phyloP scores from a whole-genome alignment of 441 rosid species.

The Populus hybrid region DNA sequence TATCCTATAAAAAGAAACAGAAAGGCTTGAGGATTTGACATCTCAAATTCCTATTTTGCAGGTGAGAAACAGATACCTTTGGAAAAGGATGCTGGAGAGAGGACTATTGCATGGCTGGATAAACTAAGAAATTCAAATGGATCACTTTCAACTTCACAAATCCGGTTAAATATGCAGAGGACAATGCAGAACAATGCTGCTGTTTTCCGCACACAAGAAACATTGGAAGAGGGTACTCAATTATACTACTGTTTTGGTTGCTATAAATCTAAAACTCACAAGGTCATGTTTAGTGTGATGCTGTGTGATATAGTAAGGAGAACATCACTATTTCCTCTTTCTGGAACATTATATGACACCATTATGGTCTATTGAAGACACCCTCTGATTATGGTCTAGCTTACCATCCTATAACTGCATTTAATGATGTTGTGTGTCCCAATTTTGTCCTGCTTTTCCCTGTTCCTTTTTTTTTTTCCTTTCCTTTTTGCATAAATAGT shows the following conservation, averaged over 20 bases:
- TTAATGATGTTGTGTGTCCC: not conserved
- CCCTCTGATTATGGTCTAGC: not conserved
- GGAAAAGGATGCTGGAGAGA: slow-evolving; percentile 83
- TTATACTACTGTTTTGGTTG: not conserved
- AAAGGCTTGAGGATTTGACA: not conserved
- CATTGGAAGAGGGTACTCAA: slow-evolving; percentile 77
- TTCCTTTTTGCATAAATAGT: not conserved
- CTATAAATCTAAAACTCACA: not conserved
- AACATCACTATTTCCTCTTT: not conserved
- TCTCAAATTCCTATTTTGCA: slow-evolving; percentile 24
- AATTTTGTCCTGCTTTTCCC: not conserved
- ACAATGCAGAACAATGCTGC: slow-evolving; percentile 97
- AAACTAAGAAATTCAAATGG: slow-evolving; percentile 85
- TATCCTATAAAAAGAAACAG: not conserved
- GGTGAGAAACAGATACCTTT: slow-evolving; percentile 88
- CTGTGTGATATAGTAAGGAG: not conserved
- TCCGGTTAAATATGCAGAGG: slow-evolving; percentile 92
- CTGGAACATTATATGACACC: not conserved
- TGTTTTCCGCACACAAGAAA: slow-evolving; percentile 96
- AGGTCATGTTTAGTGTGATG: not conserved
- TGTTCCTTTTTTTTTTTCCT: too few relatives aligned
- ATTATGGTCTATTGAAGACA: not conserved
- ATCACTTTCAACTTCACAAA: slow-evolving; percentile 78
- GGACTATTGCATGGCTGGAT: slow-evolving; percentile 92
- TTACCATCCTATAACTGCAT: not conserved